phyloP scores from a whole-genome alignment of 805 yeast species.

The Monosporozyma yasuniensis region DNA sequence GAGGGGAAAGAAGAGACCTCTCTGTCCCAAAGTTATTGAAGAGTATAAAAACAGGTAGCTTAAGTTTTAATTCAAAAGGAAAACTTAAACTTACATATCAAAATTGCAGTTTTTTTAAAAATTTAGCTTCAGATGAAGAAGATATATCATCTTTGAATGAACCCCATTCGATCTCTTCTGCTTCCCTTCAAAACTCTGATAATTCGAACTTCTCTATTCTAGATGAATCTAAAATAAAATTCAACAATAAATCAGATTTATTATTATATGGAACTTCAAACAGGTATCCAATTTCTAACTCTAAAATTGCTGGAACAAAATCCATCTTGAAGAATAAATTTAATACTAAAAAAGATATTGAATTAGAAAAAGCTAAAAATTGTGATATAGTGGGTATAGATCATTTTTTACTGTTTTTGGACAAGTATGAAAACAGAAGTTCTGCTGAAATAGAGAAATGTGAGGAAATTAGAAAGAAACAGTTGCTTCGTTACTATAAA shows the following conservation, averaged over 20 bases:
- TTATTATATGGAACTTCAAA: slow-evolving; percentile 6
- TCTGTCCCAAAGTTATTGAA: slow-evolving; percentile 14
- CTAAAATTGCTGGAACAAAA: slow-evolving; percentile 9
- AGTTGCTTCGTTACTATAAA: slow-evolving; percentile 23
- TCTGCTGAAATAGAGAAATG: slow-evolving; percentile 29
- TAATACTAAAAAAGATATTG: slow-evolving; percentile 31
- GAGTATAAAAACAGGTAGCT: slow-evolving; percentile 12
- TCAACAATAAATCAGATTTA: slow-evolving; percentile 4
- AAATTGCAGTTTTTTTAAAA: slow-evolving; percentile 15
- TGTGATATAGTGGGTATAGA: slow-evolving; percentile 34
- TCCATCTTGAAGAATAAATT: slow-evolving; percentile 33
- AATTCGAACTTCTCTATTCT: neutral
- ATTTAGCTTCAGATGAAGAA: slow-evolving; percentile 2
- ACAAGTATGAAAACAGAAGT: slow-evolving; percentile 31
- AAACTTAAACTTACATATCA: slow-evolving; percentile 7
- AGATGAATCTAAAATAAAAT: slow-evolving; percentile 3
- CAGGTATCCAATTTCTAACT: neutral
- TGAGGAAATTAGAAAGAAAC: slow-evolving; percentile 31
- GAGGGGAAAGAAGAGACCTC: slow-evolving; percentile 8
- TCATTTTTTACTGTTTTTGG: slow-evolving; percentile 31
- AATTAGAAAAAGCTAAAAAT: slow-evolving; percentile 30
- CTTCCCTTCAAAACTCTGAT: too few relatives aligned
- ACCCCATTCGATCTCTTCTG: too few relatives aligned
- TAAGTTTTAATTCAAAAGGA: slow-evolving; percentile 2
- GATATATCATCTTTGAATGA: neutral